These are phyloP conservation scores for Theileria annulata DNA, from an alignment of 169 alveolate genomes.

Conservation along the genomic window DNA sequence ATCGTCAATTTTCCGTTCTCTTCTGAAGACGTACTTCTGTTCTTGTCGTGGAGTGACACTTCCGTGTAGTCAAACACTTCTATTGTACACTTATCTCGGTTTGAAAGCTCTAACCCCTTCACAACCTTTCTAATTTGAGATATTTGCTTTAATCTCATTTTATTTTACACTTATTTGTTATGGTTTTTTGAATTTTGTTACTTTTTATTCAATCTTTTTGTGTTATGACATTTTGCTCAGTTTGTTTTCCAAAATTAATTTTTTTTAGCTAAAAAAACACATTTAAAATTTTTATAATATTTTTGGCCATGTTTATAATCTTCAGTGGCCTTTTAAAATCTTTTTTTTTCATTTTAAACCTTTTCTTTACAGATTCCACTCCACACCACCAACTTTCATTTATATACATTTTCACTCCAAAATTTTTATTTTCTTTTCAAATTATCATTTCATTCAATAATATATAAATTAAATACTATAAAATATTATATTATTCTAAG, in stretches of 20 bases:
- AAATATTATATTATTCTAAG: too few relatives aligned
- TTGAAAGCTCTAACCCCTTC: slow-evolving; percentile 24
- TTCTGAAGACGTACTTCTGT: not conserved
- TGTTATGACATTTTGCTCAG: not conserved
- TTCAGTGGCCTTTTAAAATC: not conserved
- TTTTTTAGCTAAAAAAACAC: not conserved
- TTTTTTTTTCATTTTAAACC: not conserved
- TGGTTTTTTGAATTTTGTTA: not conserved
- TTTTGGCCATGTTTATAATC: not conserved
- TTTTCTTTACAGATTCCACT: not conserved
- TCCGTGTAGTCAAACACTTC: slow-evolving; percentile 24
- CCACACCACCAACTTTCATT: slow-evolving; percentile 9
- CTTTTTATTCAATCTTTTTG: not conserved
- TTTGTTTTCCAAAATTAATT: not conserved
- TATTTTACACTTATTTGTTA: not conserved
- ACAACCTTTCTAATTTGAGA: slow-evolving; percentile 26
- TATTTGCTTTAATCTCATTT: slow-evolving; percentile 22
- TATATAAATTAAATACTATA: too few relatives aligned
- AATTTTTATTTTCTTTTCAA: not conserved
- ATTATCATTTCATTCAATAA: not conserved
- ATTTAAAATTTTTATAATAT: not conserved
- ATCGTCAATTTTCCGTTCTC: slow-evolving; percentile 14
- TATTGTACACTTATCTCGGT: slow-evolving; percentile 20
- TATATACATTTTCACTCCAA: not conserved
- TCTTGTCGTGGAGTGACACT: slow-evolving; percentile 3